A percentile compares a stretch with the other conserved stretches of the same genome.
Conservation (phyloP, 805 yeast genomes). For the Saccharomyces eubayanus region DNA sequence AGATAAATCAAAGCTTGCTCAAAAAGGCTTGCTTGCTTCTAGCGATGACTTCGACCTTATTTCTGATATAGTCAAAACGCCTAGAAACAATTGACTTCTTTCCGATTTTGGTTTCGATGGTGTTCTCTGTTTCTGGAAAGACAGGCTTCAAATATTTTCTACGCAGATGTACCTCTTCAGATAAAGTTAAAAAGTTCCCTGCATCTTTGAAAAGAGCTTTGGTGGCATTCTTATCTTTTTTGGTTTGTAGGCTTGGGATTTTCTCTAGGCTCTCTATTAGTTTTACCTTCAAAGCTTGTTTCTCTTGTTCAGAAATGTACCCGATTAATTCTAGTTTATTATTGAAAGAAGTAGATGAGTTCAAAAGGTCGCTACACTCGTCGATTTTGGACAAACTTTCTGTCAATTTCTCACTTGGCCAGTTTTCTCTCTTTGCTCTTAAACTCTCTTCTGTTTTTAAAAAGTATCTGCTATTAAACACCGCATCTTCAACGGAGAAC, state of each 20-base stretch:
- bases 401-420: constrained; percentile 25
- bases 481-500: constrained; percentile 47
- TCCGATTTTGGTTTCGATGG: constrained; percentile 34
- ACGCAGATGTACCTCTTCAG: constrained; percentile 36
- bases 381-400: constrained; percentile 15
- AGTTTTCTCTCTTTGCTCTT: constrained; percentile 31
- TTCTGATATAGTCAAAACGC: constrained; percentile 52
- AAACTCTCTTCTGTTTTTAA: constrained; percentile 39
- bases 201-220: constrained; percentile 35
- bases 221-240: constrained; percentile 34
- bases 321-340: constrained; percentile 19
- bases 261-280: constrained; percentile 19
- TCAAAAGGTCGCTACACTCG: constrained; percentile 8
- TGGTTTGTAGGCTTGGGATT: constrained; percentile 5
- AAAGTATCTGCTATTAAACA: constrained; percentile 48
- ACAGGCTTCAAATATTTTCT: constrained; percentile 48
- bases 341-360: constrained; percentile 19
- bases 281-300: constrained; percentile 18
- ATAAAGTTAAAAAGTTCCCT: constrained; percentile 21
- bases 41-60: constrained; percentile 44
- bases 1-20: constrained; percentile 12
- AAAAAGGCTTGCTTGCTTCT: constrained; percentile 47
- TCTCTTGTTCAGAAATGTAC: constrained; percentile 29
- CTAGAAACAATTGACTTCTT: constrained; percentile 45
- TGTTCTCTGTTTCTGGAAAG: constrained; percentile 40